Evolutionary conservation across 1,139 yeast genomes (phyloP).

Genomic region (Yamadazyma atmosphaerica): DNA sequence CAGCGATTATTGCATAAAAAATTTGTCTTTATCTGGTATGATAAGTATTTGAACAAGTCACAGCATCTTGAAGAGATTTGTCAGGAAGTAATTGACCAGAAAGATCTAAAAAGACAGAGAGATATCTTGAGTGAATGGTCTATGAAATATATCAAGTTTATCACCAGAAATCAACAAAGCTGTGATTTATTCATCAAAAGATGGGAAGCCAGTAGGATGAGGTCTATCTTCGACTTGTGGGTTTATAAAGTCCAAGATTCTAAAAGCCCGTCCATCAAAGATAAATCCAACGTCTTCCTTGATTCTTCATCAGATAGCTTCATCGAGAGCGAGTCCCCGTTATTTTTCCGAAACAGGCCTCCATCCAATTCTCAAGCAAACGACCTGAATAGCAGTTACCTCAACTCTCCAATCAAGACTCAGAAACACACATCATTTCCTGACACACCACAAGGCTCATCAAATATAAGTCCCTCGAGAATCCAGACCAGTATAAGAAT

Average conservation of each 20-base stretch:
- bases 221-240: slow-evolving; percentile 42
- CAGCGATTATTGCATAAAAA: slow-evolving; percentile 26
- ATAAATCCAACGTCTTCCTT: slow-evolving; percentile 10
- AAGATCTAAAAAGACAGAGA: slow-evolving; percentile 26
- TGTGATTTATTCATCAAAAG: slow-evolving; percentile 35
- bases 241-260: slow-evolving; percentile 19
- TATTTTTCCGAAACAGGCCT: slow-evolving; percentile 21
- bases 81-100: slow-evolving; percentile 29
- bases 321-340: slow-evolving; percentile 35
- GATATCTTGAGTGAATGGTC: slow-evolving; percentile 39
- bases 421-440: slow-evolving; percentile 7
- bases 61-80: slow-evolving; percentile 27
- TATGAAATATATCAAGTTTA: slow-evolving; percentile 34
- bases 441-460: slow-evolving; percentile 25
- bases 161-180: slow-evolving; percentile 36
- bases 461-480: slow-evolving; percentile 37
- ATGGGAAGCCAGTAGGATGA: slow-evolving; percentile 30
- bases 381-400: slow-evolving; percentile 21
- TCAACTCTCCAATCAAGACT: slow-evolving; percentile 37
- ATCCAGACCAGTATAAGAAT: slow-evolving; percentile 40
- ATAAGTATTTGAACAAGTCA: slow-evolving; percentile 24
- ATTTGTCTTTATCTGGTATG: slow-evolving; percentile 36
- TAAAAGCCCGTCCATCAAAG: slow-evolving; percentile 16
- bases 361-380: slow-evolving; percentile 2
- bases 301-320: slow-evolving; percentile 19